Evolutionary conservation across 352 stramenopile genomes (phyloP), one percentile per base, ranked within the genome.

Genomic region (Albugo laibachii): DNA sequence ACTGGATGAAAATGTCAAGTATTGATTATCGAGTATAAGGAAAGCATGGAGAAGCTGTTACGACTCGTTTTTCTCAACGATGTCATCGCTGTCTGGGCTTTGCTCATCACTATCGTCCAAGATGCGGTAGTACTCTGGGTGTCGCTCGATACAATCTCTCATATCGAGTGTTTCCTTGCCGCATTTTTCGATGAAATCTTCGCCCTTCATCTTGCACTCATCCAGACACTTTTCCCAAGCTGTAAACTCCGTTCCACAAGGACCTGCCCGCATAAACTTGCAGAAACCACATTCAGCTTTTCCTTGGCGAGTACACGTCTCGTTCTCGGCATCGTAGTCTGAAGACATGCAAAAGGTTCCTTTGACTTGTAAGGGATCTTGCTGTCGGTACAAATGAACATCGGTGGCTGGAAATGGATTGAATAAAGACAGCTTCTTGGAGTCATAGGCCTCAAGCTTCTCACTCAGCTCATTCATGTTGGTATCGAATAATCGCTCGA

Each of bases 261-360:
- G 80, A 0, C 80, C 80, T 18, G 74, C 76, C 61, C 91, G 89
- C 77, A 92, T 92, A 57, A 92, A 92, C 58, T 87, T 85, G 59
- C 80, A 92, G 51, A 88, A 92, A 48, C 77, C 78, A 49, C 80
- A 92, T 61, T 92, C 80, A 31, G 74, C 60, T 55, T 92, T 87
- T 40, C 61, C 48, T n/a, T 53, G 61, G 1, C 56, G 55, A n/a
- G 56, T 36, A 49, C 76, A 89, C 48, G 60, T 45, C 14, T 66
- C 65, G 10, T 55, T 66, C 24, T 60, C 53, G 1, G 57, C 44
- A 50, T 89, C 76, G 49, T 81, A 89, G 49, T 54, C 55, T 1
- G 73, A 80, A 41, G 71, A 69, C 34, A 75, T 53, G 50, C 76
- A 89, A 47, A 89, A 59, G 0, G 63, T 82, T 27, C 76, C 76